Evolutionary conservation across 805 yeast species (phyloP), one percentile per base, ranked within the genome.

Genomic region (Yamadazyma insecticola): DNA sequence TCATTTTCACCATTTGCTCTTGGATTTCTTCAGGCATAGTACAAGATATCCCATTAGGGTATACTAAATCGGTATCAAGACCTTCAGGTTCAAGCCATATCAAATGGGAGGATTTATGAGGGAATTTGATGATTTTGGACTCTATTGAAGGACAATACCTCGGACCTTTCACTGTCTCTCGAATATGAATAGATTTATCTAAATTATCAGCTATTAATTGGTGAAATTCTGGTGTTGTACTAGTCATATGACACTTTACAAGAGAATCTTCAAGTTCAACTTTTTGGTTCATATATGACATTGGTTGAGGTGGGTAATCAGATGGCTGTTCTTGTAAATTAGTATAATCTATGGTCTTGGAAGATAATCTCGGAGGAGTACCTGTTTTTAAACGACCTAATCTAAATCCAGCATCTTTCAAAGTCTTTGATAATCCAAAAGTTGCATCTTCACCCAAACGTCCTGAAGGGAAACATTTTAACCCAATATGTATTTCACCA

Each of bases 31-130:
- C 92, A 0, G 98, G 98, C 95, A 92, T 83, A 0, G 98, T 88
- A 47, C 89, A 82, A 2, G 96, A 85, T 12, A 92, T 86, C 11
- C 99, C 99, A 49, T 90, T 92, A 0, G 99, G 99, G 51, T 92
- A 92, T 9, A 92, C 81, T n/a, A 85, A 62, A 50, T 86, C 80
- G 0, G 90, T 75, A 45, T 85, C 81, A 12, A 89, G 61, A 0
- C 98, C 98, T 55, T 92, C 99, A 0, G 97, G 97, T 56, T 92
- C 98, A 6, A 92, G 63, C 98, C 98, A 92, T 4, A 92, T 77
- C 35, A 81, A 71, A 53, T 92, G 98, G 0, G 76, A 63, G 3
- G 69, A 60, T 49, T 84, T 89, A 27, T 83, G 83, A 2, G 85
- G 67, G 51, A 92, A 92, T 41, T 87, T 72, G 24, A 83, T 72